These are phyloP conservation scores for Talaromyces sp. DNA, from an alignment of 2,329 filamentous ascomycete species.

Conservation along the genomic window DNA sequence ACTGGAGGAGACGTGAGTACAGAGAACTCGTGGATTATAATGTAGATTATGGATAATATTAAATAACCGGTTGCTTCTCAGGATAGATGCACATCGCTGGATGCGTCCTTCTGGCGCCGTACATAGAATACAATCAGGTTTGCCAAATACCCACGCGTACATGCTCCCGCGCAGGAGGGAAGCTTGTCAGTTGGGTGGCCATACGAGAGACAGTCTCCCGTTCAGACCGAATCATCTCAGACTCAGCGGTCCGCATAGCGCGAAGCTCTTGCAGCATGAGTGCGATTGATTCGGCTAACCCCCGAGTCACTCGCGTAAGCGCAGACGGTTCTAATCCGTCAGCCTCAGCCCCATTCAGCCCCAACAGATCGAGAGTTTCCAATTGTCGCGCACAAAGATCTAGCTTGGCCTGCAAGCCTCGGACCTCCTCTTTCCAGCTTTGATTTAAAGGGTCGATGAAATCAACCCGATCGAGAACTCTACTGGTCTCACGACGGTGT, in stretches of 20 bases:
- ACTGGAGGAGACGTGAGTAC: no score
- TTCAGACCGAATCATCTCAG: constrained; percentile 38
- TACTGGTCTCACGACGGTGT: constrained; percentile 10
- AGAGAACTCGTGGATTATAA: no score
- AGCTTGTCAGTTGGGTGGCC: constrained; percentile 26
- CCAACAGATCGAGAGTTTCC: constrained; percentile 40
- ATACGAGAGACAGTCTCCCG: constrained; percentile 34
- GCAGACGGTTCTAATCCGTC: constrained; percentile 34
- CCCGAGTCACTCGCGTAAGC: constrained; percentile 31
- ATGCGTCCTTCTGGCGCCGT: no score
- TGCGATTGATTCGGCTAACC: constrained; percentile 33
- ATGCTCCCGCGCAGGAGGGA: neutral
- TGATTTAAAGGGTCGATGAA: constrained; percentile 41
- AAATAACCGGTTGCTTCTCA: no score
- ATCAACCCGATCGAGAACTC: constrained; percentile 12
- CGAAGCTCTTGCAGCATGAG: constrained; percentile 43
- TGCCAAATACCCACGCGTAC: constrained; percentile 1
- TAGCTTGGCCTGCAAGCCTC: constrained; percentile 33
- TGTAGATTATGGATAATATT: no score
- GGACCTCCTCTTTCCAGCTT: constrained; percentile 39
- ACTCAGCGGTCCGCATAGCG: constrained; percentile 39
- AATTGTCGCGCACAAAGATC: constrained; percentile 40
- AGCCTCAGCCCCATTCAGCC: constrained; percentile 29
- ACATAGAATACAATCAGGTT: neutral
- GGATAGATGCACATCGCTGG: no score